Evolutionary conservation across 1,284 basidiomycete species (phyloP).

Genomic region (Irpex sp.): DNA sequence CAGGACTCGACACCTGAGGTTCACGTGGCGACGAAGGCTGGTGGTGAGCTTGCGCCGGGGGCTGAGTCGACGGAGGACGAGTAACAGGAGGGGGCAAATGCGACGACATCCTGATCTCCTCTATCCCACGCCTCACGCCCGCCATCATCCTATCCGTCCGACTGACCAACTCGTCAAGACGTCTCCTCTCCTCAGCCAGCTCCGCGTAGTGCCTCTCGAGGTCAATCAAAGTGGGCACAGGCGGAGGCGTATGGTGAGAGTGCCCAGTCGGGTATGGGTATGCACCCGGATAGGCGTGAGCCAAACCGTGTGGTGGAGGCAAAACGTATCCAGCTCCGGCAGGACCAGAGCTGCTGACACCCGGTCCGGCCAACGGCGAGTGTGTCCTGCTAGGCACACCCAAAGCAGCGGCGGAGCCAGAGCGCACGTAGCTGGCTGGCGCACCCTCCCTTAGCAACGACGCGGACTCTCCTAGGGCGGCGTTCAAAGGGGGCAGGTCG

Average conservation of each 20-base stretch:
- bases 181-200: constrained; percentile 54
- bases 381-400: constrained; percentile 59
- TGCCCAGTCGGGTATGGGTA: constrained; percentile 23
- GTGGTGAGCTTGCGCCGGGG: constrained; percentile 7
- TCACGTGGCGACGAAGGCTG: constrained; percentile 11
- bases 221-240: constrained; percentile 53
- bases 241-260: constrained; percentile 13
- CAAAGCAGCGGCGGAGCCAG: constrained; percentile 41
- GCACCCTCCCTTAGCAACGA: constrained; percentile 7
- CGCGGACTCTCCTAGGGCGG: constrained; percentile 34
- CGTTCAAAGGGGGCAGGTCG: constrained; percentile 56
- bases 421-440: constrained; percentile 42
- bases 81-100: constrained; percentile 3
- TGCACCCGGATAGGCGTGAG: constrained; percentile 16
- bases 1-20: constrained; percentile 6
- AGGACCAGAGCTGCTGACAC: constrained; percentile 30
- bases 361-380: constrained; percentile 47
- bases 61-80: constrained; percentile 6
- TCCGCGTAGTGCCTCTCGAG: constrained; percentile 67
- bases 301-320: constrained; percentile 29
- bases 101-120: constrained; percentile 52
- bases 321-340: constrained; percentile 32
- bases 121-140: constrained; percentile 66
- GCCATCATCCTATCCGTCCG: constrained; percentile 70
- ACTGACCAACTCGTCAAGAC: constrained; percentile 67